Evolutionary conservation across 1,284 basidiomycete species (phyloP).

Genomic region (Naganishia albida): DNA sequence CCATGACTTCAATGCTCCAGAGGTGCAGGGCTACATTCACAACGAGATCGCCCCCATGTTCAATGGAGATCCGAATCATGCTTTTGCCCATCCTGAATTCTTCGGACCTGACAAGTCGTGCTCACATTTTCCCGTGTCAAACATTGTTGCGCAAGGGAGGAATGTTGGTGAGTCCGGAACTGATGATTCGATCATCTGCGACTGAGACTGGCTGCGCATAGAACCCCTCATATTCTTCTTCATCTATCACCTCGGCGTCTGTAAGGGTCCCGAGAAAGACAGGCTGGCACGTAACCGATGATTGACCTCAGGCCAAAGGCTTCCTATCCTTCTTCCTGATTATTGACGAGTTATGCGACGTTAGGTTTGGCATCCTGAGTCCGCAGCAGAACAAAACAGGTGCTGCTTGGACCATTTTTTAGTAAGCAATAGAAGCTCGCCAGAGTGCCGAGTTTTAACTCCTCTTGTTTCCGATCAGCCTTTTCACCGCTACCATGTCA

Average conservation of each 20-base stretch:
- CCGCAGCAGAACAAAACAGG: slow-evolving; percentile 31
- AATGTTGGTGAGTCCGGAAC: not conserved
- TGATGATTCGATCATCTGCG: too few species aligned
- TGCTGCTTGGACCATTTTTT: slow-evolving; percentile 29
- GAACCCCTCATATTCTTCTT: slow-evolving; percentile 13
- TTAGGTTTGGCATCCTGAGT: slow-evolving; percentile 27
- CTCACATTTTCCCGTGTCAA: slow-evolving; percentile 16
- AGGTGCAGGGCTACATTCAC: slow-evolving; percentile 7
- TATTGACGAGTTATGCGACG: slow-evolving; percentile 20
- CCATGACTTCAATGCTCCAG: not conserved
- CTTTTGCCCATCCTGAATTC: not conserved
- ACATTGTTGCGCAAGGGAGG: slow-evolving; percentile 6
- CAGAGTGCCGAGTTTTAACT: not conserved
- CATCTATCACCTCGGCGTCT: slow-evolving; percentile 20
- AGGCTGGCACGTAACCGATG: not conserved
- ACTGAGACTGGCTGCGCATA: not conserved
- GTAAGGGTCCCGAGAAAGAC: not conserved
- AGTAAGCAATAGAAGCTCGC: not conserved
- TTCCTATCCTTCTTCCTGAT: slow-evolving; percentile 20
- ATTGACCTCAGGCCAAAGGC: not conserved
- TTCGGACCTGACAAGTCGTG: slow-evolving; percentile 4
- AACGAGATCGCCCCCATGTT: not conserved
- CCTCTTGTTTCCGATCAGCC: not conserved
- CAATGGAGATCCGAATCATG: not conserved
- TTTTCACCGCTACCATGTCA: slow-evolving; percentile 31